Base-by-base conservation (phyloP, 441 rosid genomes). In the Corymbia calophylla region DNA sequence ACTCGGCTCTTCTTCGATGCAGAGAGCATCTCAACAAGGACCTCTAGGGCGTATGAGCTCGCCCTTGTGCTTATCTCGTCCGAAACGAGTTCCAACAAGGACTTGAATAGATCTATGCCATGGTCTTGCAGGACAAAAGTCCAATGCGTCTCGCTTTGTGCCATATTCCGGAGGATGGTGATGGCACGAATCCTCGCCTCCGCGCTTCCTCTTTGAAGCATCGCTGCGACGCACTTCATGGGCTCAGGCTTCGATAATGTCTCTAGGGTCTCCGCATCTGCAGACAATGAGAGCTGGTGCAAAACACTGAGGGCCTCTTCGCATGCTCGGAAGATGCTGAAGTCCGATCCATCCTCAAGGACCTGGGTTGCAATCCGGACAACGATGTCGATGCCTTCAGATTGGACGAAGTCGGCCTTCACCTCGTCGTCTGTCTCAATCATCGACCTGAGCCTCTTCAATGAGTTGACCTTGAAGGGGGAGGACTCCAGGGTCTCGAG, bases 181-280 rank as follows among this genome's bases (percentile, higher is more conserved):
- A 90, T 84, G 58, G 92, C 87, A 32, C 90, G 91, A 53, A 90
- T 53, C 86, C 93, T 89, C 51, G 92, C 90, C 60, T 89, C 92
- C 5, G 92, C 90, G 53, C 93, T 90, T 31, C 93, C 93, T 58
- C 91, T 89, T 73, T 92, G 92, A 31, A 92, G 91, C 90, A 91
- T 87, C 1, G 80, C 87, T 1, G 90, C 86, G 51, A 91, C 32
- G 29, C 92, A 90, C 64, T 87, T 90, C 70, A 90, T 29, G 6
- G 73, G 64, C 39, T 91, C 92, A 10, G 87, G 89, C 87, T 89
- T 84, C 23, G 88, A 90, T 31, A 92, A 87, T 15, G 84, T 54
- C 44, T 86, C 89, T 4, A 86, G 19, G 31, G 66, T 58, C 53
- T 81, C n/a, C 35, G 88, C 88, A 11, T 89, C 85, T 53, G 87